phyloP scores from a whole-genome alignment of 2,329 filamentous ascomycete genomes.

The Nothophoma quercina region DNA sequence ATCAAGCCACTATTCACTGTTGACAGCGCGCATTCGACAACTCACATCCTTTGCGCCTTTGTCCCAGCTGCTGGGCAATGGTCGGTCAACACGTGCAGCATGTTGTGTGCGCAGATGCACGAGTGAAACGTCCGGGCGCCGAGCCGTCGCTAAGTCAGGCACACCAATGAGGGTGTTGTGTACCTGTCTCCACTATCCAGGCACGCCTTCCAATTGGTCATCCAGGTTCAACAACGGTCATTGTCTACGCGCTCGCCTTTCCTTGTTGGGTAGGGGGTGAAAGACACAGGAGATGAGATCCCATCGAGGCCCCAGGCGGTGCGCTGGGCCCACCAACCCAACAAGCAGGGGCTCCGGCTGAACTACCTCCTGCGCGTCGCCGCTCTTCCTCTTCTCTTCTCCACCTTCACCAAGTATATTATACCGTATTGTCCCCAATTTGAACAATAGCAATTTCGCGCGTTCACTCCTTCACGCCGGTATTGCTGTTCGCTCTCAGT shows the following conservation, averaged over 20 bases:
- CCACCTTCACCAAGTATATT: slow-evolving; percentile 40
- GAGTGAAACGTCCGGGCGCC: slow-evolving; percentile 26
- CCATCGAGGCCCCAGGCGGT: slow-evolving; percentile 24
- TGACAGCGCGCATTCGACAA: slow-evolving; percentile 12
- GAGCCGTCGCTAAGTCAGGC: slow-evolving; percentile 37
- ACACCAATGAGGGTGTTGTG: slow-evolving; percentile 38
- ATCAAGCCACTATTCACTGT: slow-evolving; percentile 6
- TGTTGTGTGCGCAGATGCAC: slow-evolving; percentile 17
- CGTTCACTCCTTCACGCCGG: slow-evolving; percentile 51
- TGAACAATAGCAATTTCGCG: slow-evolving; percentile 39
- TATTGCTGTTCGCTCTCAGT: slow-evolving; percentile 36
- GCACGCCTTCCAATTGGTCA: slow-evolving; percentile 36
- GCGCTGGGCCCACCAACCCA: slow-evolving; percentile 20
- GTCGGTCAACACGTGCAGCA: slow-evolving; percentile 29
- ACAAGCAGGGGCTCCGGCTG: slow-evolving; percentile 28
- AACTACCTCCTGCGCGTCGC: slow-evolving; percentile 31
- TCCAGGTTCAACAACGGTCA: slow-evolving; percentile 33
- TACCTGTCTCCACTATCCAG: slow-evolving; percentile 20
- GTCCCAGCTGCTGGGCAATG: slow-evolving; percentile 23
- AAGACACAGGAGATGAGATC: slow-evolving; percentile 34
- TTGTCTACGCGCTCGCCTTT: slow-evolving; percentile 27
- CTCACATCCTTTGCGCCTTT: slow-evolving; percentile 23
- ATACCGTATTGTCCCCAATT: slow-evolving; percentile 33
- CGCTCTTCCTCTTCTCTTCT: slow-evolving; percentile 32
- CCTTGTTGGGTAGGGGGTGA: slow-evolving; percentile 14